These are phyloP conservation scores for Epithele typhae DNA, from an alignment of 768 basidiomycete species.

Conservation along the genomic window DNA sequence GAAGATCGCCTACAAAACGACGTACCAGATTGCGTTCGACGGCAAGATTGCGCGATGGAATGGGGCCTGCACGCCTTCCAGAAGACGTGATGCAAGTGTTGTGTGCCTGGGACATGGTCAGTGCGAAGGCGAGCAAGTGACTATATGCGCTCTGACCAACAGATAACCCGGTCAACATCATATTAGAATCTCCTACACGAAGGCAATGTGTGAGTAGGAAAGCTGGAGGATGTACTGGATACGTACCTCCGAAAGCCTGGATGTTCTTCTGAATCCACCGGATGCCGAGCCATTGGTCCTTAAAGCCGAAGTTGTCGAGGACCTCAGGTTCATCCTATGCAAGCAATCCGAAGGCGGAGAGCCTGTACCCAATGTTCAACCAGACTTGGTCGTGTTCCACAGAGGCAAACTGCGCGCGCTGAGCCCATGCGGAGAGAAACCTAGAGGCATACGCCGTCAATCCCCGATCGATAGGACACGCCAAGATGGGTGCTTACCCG, in stretches of 20 bases:
- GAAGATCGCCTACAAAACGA: too few species aligned
- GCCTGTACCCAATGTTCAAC: conserved; percentile 74
- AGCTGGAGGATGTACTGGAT: too few species aligned
- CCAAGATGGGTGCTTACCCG: conserved; percentile 45
- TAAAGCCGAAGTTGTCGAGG: conserved; percentile 78
- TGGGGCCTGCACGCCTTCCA: conserved; percentile 51
- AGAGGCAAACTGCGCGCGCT: conserved; percentile 64
- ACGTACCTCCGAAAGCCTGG: conserved; percentile 62
- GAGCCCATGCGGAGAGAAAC: conserved; percentile 64
- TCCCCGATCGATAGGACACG: too few species aligned
- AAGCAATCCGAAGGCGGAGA: conserved; percentile 75
- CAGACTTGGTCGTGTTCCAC: conserved; percentile 63
- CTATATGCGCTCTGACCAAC: conserved; percentile 42
- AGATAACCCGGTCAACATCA: conserved; percentile 66
- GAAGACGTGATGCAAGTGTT: conserved; percentile 65
- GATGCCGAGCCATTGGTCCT: conserved; percentile 79
- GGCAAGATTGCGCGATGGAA: conserved; percentile 64
- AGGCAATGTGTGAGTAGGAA: too few species aligned
- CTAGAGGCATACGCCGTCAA: conserved; percentile 33
- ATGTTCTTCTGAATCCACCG: conserved; percentile 74
- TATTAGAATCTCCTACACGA: conserved; percentile 54
- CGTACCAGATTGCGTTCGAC: conserved; percentile 77
- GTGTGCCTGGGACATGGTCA: conserved; percentile 71
- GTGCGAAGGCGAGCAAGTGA: conserved; percentile 30
- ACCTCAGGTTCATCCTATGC: conserved; percentile 59